These are phyloP conservation scores for Penicillium herquei DNA, from an alignment of 495 filamentous ascomycete genomes.

Conservation along the genomic window DNA sequence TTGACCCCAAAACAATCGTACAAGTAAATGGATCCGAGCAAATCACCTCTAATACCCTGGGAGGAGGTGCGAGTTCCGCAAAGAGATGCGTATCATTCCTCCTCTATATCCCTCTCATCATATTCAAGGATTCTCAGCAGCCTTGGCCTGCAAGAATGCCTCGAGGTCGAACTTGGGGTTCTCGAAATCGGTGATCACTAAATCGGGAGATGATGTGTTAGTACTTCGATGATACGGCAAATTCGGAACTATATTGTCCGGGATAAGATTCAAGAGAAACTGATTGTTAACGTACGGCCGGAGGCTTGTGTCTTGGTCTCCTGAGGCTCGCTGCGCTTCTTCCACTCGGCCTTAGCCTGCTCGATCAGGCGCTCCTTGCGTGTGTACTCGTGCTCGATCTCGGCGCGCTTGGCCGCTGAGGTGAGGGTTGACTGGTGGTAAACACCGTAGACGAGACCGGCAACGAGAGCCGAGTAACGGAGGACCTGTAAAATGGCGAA, in stretches of 20 bases:
- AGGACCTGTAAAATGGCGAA: conserved; percentile 66
- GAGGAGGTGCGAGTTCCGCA: conserved; percentile 35
- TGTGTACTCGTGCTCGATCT: conserved; percentile 74
- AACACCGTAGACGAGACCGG: conserved; percentile 89
- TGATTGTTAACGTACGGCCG: conserved; percentile 54
- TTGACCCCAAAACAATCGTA: conserved; percentile 51
- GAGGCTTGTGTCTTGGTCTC: conserved; percentile 47
- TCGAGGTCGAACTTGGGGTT: conserved; percentile 90
- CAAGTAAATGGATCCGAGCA: conserved; percentile 44
- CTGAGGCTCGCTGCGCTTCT: conserved; percentile 65
- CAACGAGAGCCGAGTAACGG: conserved; percentile 84
- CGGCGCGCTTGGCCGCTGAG: conserved; percentile 59
- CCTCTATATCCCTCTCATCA: conserved; percentile 25
- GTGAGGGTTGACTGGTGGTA: conserved; percentile 80
- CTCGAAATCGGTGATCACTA: conserved; percentile 81
- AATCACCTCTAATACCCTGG: conserved; percentile 39
- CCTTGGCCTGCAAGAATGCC: conserved; percentile 68
- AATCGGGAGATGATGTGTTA: conserved; percentile 17
- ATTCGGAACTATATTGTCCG: not conserved
- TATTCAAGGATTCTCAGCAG: conserved; percentile 52
- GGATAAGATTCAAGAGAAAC: not conserved
- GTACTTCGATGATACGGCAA: conserved; percentile 11
- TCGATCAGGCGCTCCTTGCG: conserved; percentile 85
- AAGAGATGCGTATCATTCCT: conserved; percentile 36
- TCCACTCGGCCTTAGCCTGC: conserved; percentile 87